Percentiles rank a stretch among this genome's conserved stretches.
phyloP scores from a whole-genome alignment of 2,329 filamentous ascomycete genomes.

The Ceratocystis eucalypticola region DNA sequence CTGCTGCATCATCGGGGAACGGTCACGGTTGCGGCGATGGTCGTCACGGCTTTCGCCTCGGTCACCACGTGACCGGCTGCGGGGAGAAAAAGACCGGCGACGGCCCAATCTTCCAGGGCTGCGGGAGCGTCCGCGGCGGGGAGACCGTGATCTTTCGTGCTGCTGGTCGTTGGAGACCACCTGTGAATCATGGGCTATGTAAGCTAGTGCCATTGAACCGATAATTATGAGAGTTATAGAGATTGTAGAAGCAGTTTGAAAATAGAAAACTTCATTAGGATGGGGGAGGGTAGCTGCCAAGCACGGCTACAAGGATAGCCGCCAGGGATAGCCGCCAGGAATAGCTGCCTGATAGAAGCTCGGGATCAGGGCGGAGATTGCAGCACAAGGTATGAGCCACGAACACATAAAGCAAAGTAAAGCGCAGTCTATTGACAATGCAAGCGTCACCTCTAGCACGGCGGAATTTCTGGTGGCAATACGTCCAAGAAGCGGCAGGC shows the following conservation, averaged over 20 bases:
- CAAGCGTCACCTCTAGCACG: background rate
- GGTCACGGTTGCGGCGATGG: constrained; percentile 59
- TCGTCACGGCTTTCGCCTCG: constrained; percentile 54
- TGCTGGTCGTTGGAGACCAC: constrained; percentile 30
- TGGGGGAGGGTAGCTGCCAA: background rate
- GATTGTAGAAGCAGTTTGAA: background rate
- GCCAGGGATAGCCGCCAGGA: background rate
- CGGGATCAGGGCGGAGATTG: background rate
- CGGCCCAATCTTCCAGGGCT: constrained; percentile 58
- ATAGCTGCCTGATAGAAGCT: background rate
- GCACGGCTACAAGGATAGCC: too few species aligned
- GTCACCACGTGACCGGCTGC: constrained; percentile 54
- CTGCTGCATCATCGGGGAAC: constrained; percentile 56
- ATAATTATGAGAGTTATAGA: too few species aligned
- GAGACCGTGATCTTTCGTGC: constrained; percentile 74
- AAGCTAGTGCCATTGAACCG: background rate
- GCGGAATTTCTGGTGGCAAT: background rate
- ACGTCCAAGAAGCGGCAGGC: background rate
- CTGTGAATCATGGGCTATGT: constrained; percentile 8
- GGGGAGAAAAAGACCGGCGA: constrained; percentile 66
- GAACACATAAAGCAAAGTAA: background rate
- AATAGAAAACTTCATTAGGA: background rate
- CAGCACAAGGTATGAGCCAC: background rate
- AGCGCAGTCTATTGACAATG: background rate
- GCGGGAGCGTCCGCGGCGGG: constrained; percentile 67